These are phyloP conservation scores for Hypericum perforatum DNA, from an alignment of 345 rosid genomes.

Conservation along the genomic window DNA sequence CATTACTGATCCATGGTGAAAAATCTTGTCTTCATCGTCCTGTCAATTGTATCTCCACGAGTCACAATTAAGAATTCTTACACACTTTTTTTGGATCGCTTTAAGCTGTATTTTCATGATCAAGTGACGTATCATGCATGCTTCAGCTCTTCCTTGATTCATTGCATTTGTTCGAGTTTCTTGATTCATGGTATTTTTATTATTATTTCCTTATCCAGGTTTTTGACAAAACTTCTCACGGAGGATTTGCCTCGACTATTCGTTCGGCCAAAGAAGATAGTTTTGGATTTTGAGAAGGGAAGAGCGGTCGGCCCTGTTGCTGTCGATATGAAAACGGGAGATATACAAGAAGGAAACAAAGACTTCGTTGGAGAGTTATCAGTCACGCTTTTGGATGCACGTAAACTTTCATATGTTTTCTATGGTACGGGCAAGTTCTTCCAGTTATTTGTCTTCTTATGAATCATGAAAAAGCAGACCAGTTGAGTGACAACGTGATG, in stretches of 20 bases:
- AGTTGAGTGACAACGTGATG: too few species aligned
- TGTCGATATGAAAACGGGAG: conserved; percentile 61
- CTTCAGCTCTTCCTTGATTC: not conserved
- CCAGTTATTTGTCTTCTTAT: too few species aligned
- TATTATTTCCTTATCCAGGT: conserved; percentile 29
- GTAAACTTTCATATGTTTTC: conserved; percentile 64
- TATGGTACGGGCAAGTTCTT: conserved; percentile 40
- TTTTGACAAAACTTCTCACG: conserved; percentile 84
- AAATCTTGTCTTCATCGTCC: too few species aligned
- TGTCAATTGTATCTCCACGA: too few species aligned
- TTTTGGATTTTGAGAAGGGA: conserved; percentile 91
- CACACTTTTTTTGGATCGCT: not conserved
- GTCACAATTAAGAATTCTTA: too few species aligned
- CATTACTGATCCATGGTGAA: too few species aligned
- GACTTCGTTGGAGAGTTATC: conserved; percentile 94
- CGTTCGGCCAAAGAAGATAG: conserved; percentile 97
- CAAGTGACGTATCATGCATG: not conserved
- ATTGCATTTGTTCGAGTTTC: conserved; percentile 7
- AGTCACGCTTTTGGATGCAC: conserved; percentile 91
- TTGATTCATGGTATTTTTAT: too few species aligned
- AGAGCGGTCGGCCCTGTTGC: conserved; percentile 84
- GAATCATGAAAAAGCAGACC: too few species aligned
- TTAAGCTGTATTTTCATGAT: not conserved
- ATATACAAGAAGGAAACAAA: conserved; percentile 76
- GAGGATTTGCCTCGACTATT: conserved; percentile 87